A percentile compares a stretch with the other conserved stretches of the same genome.
These are phyloP conservation scores for Nasturtium officinale DNA, from an alignment of 345 rosid genomes.

Conservation along the genomic window DNA sequence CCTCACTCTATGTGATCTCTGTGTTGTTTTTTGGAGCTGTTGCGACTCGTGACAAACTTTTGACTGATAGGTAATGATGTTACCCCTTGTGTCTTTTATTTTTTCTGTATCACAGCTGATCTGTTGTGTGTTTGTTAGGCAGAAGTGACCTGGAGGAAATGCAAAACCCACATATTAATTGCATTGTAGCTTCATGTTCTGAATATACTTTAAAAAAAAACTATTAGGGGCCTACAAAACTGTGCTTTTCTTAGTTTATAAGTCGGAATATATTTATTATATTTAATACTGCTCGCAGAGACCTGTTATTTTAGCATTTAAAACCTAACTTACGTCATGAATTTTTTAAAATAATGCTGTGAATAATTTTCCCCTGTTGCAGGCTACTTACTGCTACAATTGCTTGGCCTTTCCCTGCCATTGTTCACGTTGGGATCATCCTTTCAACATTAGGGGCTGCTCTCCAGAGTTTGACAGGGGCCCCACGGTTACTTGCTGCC, in stretches of 20 bases:
- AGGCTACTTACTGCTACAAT: constrained; percentile 91
- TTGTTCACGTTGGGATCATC: constrained; percentile 86
- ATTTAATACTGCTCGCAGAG: constrained; percentile 17
- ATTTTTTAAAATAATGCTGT: neutral
- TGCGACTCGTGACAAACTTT: constrained; percentile 81
- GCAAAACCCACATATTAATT: constrained; percentile 12
- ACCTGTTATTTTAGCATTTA: constrained; percentile 14
- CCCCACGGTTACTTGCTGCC: constrained; percentile 98
- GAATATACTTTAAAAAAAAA: constrained; percentile 10
- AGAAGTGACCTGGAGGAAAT: constrained; percentile 30
- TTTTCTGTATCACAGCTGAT: constrained; percentile 14
- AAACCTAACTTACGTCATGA: constrained; percentile 10
- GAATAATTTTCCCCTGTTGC: constrained; percentile 38
- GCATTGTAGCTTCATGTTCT: constrained; percentile 8
- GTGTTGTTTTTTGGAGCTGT: constrained; percentile 88
- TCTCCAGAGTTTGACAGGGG: constrained; percentile 97
- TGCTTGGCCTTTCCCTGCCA: constrained; percentile 94
- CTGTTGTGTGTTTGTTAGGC: constrained; percentile 16
- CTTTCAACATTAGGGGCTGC: constrained; percentile 99
- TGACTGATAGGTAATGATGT: constrained; percentile 79
- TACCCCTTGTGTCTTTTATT: constrained; percentile 1
- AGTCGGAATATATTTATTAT: constrained; percentile 17
- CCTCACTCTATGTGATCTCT: constrained; percentile 72
- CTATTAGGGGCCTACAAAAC: constrained; percentile 10
- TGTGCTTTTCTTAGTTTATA: neutral